phyloP scores from a whole-genome alignment of 768 basidiomycete genomes.

The Pleurotus sapidus region DNA sequence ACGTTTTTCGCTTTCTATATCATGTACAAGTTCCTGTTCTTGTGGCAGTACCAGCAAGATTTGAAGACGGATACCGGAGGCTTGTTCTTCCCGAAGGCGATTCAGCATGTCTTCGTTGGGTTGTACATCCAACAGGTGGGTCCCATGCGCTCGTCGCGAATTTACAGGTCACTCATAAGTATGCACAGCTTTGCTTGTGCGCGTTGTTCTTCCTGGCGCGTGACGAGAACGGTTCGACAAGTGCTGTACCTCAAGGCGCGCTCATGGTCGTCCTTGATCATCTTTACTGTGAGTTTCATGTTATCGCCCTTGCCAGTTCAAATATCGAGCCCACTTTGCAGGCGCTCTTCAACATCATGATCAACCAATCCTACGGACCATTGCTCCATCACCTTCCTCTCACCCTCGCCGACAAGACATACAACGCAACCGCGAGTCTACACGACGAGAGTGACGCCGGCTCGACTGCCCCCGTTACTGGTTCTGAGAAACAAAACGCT shows the following conservation, averaged over 20 bases:
- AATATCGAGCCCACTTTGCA: background rate
- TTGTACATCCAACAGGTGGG: conserved; percentile 78
- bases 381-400: conserved; percentile 75
- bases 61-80: conserved; percentile 81
- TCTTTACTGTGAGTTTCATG: conserved; percentile 62
- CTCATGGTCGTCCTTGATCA: conserved; percentile 82
- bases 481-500: background rate
- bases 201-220: conserved; percentile 89
- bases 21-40: conserved; percentile 84
- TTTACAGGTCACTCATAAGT: background rate
- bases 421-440: conserved; percentile 24
- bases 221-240: conserved; percentile 47
- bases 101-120: conserved; percentile 92
- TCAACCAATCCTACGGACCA: conserved; percentile 80
- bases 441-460: conserved; percentile 2
- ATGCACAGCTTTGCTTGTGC: conserved; percentile 57
- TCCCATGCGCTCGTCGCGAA: background rate
- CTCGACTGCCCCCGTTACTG: background rate
- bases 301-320: background rate
- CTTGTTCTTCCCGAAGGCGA: conserved; percentile 91
- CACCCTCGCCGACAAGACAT: conserved; percentile 70
- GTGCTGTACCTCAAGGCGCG: conserved; percentile 70
- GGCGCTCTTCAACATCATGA: conserved; percentile 64
- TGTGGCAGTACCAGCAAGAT: conserved; percentile 75
- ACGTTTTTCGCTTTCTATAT: conserved; percentile 85